Conservation (phyloP, 768 basidiomycete genomes). For the Lactarius hatsudake region DNA sequence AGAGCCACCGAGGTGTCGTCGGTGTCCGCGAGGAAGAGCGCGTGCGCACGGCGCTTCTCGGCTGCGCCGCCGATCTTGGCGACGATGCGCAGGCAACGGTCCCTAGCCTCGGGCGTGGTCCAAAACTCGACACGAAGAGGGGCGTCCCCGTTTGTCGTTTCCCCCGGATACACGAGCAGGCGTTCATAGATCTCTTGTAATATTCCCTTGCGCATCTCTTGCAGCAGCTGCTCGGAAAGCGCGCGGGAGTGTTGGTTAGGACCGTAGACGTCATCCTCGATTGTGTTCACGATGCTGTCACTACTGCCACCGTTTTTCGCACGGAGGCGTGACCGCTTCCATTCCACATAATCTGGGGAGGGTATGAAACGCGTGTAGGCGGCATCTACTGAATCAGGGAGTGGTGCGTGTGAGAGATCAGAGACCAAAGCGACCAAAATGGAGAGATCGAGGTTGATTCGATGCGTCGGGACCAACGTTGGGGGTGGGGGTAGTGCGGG, state of each 20-base stretch:
- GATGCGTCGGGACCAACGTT: slow-evolving; percentile 47
- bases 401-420: slow-evolving; percentile 70
- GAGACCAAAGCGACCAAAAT: slow-evolving; percentile 81
- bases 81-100: slow-evolving; percentile 72
- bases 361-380: slow-evolving; percentile 65
- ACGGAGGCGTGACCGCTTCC: slow-evolving; percentile 45
- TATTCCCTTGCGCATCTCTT: slow-evolving; percentile 66
- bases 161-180: slow-evolving; percentile 31
- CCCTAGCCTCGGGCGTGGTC: slow-evolving; percentile 75
- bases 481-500: slow-evolving; percentile 15
- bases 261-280: slow-evolving; percentile 11
- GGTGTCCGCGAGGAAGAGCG: slow-evolving; percentile 47
- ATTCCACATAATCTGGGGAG: slow-evolving; percentile 53
- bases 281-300: slow-evolving; percentile 23
- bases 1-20: slow-evolving; percentile 35
- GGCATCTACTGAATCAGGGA: slow-evolving; percentile 56
- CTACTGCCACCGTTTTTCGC: slow-evolving; percentile 22
- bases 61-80: slow-evolving; percentile 71
- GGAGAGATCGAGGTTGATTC: slow-evolving; percentile 81
- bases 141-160: not conserved
- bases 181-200: slow-evolving; percentile 61
- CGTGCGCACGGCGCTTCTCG: slow-evolving; percentile 62
- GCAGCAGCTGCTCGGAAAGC: slow-evolving; percentile 65
- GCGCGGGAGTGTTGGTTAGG: slow-evolving; percentile 59
- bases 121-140: slow-evolving; percentile 56